phyloP scores from a whole-genome alignment of 805 yeast species.

The Trichomonascus vanleenenianus region DNA sequence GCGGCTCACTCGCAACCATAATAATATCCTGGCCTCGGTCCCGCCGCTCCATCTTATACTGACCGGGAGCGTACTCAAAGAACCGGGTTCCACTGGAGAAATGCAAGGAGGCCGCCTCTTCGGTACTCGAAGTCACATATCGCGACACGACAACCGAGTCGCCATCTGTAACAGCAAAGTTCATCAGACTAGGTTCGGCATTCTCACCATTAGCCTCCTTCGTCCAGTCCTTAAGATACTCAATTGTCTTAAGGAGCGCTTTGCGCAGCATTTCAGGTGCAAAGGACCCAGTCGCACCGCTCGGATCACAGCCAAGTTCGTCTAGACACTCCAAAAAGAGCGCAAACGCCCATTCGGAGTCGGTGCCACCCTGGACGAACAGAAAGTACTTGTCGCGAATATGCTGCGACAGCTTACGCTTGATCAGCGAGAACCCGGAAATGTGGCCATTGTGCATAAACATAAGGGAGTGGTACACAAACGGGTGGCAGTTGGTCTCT shows the following conservation, averaged over 20 bases:
- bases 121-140: slow-evolving; percentile 79
- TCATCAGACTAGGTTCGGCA: slow-evolving; percentile 73
- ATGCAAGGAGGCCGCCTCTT: slow-evolving; percentile 94
- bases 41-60: slow-evolving; percentile 87
- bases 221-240: slow-evolving; percentile 72
- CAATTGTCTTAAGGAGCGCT: slow-evolving; percentile 70
- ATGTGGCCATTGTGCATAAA: slow-evolving; percentile 95
- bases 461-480: slow-evolving; percentile 76
- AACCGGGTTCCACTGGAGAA: slow-evolving; percentile 91
- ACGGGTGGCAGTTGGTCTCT: slow-evolving; percentile 97
- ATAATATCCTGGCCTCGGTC: slow-evolving; percentile 90
- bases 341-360: slow-evolving; percentile 93
- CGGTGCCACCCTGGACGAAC: slow-evolving; percentile 86
- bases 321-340: slow-evolving; percentile 69
- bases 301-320: slow-evolving; percentile 60
- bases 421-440: slow-evolving; percentile 62
- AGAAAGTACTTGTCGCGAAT: slow-evolving; percentile 74
- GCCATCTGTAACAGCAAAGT: slow-evolving; percentile 95
- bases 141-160: slow-evolving; percentile 76
- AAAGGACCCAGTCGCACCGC: slow-evolving; percentile 44
- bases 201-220: slow-evolving; percentile 39
- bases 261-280: slow-evolving; percentile 43
- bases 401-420: slow-evolving; percentile 62
- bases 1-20: slow-evolving; percentile 95
- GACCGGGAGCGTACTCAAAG: slow-evolving; percentile 83